These are phyloP conservation scores for Penicillium samsonianum DNA, from an alignment of 495 filamentous ascomycete genomes.

Conservation along the genomic window DNA sequence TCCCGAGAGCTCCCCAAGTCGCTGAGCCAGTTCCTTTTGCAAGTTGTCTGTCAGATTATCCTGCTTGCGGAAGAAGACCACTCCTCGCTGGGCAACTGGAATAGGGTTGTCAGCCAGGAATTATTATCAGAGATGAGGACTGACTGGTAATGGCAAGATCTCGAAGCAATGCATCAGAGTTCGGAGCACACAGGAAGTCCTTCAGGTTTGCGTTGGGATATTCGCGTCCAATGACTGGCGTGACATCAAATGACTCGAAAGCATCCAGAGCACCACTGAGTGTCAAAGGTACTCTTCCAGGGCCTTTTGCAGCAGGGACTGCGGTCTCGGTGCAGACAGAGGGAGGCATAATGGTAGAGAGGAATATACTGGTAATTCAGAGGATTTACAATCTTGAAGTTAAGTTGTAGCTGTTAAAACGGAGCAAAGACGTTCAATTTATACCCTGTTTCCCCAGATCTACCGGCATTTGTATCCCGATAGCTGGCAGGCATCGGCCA, in stretches of 20 bases:
- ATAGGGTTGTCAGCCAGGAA: background rate
- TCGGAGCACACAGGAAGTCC: conserved; percentile 59
- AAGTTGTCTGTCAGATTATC: conserved; percentile 62
- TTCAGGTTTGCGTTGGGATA: conserved; percentile 59
- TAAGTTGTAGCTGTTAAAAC: no score
- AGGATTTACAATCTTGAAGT: no score
- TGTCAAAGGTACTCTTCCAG: conserved; percentile 43
- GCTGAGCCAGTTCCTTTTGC: conserved; percentile 67
- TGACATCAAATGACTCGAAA: conserved; percentile 63
- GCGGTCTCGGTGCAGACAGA: conserved; percentile 26
- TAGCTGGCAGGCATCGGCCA: no score
- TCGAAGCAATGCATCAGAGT: conserved; percentile 64
- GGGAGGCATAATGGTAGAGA: no score
- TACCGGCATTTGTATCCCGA: no score
- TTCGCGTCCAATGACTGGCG: conserved; percentile 68
- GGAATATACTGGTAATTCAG: no score
- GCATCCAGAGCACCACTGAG: conserved; percentile 55
- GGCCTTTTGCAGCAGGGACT: conserved; percentile 11
- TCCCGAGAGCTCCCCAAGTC: conserved; percentile 62
- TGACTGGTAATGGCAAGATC: conserved; percentile 68
- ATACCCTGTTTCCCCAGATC: no score
- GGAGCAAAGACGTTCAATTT: no score
- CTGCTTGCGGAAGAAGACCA: conserved; percentile 80
- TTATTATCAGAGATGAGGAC: conserved; percentile 1
- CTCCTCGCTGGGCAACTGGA: conserved; percentile 74